Evolutionary conservation across 129 eudicot species (phyloP).

Genomic region (Flaveria trinervia): DNA sequence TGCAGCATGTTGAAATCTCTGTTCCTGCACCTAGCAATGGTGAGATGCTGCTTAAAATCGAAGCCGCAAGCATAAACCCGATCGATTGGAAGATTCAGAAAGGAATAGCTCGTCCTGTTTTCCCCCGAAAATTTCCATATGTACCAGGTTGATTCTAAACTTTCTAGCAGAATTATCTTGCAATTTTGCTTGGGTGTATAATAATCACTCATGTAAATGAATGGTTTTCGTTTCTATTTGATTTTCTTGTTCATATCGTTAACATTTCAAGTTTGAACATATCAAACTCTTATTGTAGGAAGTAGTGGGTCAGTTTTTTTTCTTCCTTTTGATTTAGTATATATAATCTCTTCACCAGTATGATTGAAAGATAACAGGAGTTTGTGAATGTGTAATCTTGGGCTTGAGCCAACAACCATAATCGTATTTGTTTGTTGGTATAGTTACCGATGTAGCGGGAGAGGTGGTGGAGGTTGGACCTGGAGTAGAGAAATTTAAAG

Average conservation of each 20-base stretch:
- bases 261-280: too few relatives aligned
- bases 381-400: too few relatives aligned
- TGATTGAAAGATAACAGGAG: too few relatives aligned
- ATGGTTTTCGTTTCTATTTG: too few relatives aligned
- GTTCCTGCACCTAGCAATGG: constrained; percentile 58
- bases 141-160: constrained; percentile 46
- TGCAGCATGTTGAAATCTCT: constrained; percentile 67
- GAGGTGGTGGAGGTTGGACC: constrained; percentile 42
- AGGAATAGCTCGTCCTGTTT: constrained; percentile 53
- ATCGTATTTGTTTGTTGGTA: constrained; percentile 21
- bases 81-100: constrained; percentile 59
- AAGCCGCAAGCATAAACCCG: constrained; percentile 72
- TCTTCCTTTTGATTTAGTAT: too few relatives aligned
- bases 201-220: too few relatives aligned
- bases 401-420: too few relatives aligned
- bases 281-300: too few relatives aligned
- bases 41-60: constrained; percentile 58
- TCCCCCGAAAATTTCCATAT: constrained; percentile 56
- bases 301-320: too few relatives aligned
- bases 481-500: constrained; percentile 45
- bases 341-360: too few relatives aligned
- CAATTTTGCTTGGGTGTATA: too few relatives aligned
- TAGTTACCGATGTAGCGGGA: constrained; percentile 48
- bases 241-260: too few relatives aligned
- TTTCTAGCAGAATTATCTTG: neutral